phyloP scores from a whole-genome alignment of 352 stramenopile genomes.

The Globisporangium lucens region DNA sequence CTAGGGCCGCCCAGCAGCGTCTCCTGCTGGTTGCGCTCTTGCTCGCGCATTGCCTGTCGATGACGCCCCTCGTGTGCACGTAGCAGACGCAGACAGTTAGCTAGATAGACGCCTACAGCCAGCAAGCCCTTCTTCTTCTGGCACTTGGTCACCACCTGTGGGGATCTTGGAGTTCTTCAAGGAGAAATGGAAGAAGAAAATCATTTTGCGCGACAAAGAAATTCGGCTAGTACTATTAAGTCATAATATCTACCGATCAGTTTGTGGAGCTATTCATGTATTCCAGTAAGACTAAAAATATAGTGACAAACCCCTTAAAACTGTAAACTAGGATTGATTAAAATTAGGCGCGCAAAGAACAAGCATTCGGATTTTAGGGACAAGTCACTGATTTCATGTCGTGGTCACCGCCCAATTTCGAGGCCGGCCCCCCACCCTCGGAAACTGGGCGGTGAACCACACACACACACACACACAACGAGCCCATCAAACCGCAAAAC shows the following conservation, averaged over 20 bases:
- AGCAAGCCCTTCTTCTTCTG: neutral
- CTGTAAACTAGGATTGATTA: neutral
- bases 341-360: neutral
- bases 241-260: too few species aligned
- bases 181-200: neutral
- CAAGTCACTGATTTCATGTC: neutral
- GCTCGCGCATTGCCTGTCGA: neutral
- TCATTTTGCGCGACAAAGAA: too few species aligned
- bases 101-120: neutral
- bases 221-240: too few species aligned
- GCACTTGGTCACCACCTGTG: neutral
- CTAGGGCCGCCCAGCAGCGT: neutral
- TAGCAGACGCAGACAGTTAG: neutral
- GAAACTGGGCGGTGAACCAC: constrained; percentile 15
- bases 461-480: neutral
- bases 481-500: constrained; percentile 4
- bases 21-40: neutral
- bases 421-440: neutral
- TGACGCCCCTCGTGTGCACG: neutral
- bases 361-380: too few species aligned
- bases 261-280: too few species aligned
- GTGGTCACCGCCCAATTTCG: neutral
- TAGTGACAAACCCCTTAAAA: too few species aligned
- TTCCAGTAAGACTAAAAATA: too few species aligned
- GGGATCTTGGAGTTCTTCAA: neutral